Percentiles rank a stretch among this genome's conserved stretches.
phyloP scores from a whole-genome alignment of 495 filamentous ascomycete species.

The Penicillium flavigenum region DNA sequence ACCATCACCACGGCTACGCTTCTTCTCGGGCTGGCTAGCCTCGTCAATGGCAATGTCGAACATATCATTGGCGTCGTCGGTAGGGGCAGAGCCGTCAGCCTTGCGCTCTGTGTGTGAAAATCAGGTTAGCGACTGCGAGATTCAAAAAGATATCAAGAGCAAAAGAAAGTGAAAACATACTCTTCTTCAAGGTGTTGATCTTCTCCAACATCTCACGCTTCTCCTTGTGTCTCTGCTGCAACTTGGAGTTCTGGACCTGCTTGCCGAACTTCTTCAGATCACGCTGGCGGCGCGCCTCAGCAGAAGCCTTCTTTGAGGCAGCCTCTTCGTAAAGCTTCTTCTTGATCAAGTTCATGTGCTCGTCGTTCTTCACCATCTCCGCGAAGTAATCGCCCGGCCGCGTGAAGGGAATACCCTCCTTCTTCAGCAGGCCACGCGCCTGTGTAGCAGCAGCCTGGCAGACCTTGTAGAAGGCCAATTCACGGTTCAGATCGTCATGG shows the following conservation, averaged over 20 bases:
- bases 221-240: slow-evolving; percentile 87
- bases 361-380: slow-evolving; percentile 97
- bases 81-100: slow-evolving; percentile 62
- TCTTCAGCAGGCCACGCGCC: slow-evolving; percentile 70
- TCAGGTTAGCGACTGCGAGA: slow-evolving; percentile 23
- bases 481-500: slow-evolving; percentile 84
- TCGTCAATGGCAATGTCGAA: slow-evolving; percentile 95
- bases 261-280: slow-evolving; percentile 99
- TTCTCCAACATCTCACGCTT: slow-evolving; percentile 91
- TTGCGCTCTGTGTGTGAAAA: slow-evolving; percentile 66
- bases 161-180: slow-evolving; percentile 48
- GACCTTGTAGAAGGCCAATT: slow-evolving; percentile 92
- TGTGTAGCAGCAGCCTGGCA: slow-evolving; percentile 72
- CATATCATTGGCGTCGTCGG: slow-evolving; percentile 74
- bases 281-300: slow-evolving; percentile 85
- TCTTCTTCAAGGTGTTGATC: slow-evolving; percentile 89
- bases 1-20: slow-evolving; percentile 37
- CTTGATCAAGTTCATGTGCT: slow-evolving; percentile 96
- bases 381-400: slow-evolving; percentile 94
- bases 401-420: slow-evolving; percentile 80
- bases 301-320: slow-evolving; percentile 83
- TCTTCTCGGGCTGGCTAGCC: slow-evolving; percentile 52
- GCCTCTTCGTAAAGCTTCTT: slow-evolving; percentile 90
- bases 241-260: slow-evolving; percentile 93
- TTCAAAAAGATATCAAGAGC: background rate